These are phyloP conservation scores for Leccinum subrobustum DNA, from an alignment of 1,284 basidiomycete genomes.

Conservation along the genomic window DNA sequence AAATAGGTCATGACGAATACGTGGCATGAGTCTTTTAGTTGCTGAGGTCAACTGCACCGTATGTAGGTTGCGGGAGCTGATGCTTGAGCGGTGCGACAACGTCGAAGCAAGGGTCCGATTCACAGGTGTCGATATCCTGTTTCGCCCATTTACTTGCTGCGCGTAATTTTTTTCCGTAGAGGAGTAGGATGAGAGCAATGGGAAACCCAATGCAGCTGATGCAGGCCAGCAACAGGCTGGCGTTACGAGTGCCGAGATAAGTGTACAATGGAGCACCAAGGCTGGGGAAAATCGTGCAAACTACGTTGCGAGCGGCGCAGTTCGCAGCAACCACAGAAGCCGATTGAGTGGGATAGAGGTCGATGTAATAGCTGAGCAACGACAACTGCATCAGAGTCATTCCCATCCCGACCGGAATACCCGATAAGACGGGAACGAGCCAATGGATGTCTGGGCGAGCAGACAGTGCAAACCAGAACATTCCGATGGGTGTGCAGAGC, in stretches of 20 bases:
- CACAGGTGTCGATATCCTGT: conserved; percentile 13
- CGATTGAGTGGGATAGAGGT: conserved; percentile 29
- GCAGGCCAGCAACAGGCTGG: conserved; percentile 26
- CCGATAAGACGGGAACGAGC: conserved; percentile 23
- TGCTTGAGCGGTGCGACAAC: conserved; percentile 13
- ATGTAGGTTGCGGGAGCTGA: conserved; percentile 10
- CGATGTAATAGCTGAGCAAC: conserved; percentile 30
- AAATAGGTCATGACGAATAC: neutral
- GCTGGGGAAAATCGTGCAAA: conserved; percentile 24
- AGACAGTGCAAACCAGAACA: conserved; percentile 31
- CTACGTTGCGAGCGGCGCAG: conserved; percentile 19
- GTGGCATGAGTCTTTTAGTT: conserved; percentile 2
- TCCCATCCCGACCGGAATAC: conserved; percentile 29
- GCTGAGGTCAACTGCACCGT: conserved; percentile 17
- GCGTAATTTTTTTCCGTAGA: conserved; percentile 21
- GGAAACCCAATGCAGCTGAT: conserved; percentile 29
- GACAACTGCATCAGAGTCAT: conserved; percentile 33
- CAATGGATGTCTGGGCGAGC: conserved; percentile 21
- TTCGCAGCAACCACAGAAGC: conserved; percentile 31
- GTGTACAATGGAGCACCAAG: conserved; percentile 23
- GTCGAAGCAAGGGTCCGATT: neutral
- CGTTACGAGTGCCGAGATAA: conserved; percentile 23
- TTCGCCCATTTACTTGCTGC: conserved; percentile 27
- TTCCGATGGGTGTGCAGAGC: conserved; percentile 24
- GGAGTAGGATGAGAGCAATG: conserved; percentile 17